phyloP scores from a whole-genome alignment of 352 stramenopile species.

The Achlya hypogyna region DNA sequence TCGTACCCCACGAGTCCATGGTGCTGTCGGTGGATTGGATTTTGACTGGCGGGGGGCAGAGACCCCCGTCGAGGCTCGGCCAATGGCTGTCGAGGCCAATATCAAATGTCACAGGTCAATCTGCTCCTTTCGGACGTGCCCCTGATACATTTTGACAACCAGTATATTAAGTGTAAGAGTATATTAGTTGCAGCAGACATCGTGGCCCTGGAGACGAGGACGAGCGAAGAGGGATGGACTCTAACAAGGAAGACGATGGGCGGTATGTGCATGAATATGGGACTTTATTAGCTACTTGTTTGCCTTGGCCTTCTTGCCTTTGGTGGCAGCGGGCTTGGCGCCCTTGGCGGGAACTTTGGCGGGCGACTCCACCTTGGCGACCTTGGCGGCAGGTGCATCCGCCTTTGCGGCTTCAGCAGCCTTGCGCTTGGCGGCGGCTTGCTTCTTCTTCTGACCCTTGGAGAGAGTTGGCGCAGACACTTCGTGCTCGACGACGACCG shows the following conservation, averaged over 20 bases:
- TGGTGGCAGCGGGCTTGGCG: no score
- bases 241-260: no score
- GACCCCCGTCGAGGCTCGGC: not conserved
- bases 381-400: not conserved
- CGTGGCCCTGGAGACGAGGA: no score
- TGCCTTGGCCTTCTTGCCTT: not conserved
- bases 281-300: not conserved
- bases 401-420: not conserved
- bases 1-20: constrained; percentile 77
- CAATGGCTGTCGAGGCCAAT: not conserved
- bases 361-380: not conserved
- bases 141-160: no score
- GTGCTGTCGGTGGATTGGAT: not conserved
- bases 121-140: not conserved
- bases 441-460: constrained; percentile 2
- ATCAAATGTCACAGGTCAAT: constrained; percentile 1
- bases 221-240: no score
- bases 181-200: no score
- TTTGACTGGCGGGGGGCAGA: constrained; percentile 7
- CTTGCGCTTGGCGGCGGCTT: constrained; percentile 13
- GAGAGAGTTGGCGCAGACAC: not conserved
- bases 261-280: no score
- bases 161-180: no score
- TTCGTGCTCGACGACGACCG: constrained; percentile 62
- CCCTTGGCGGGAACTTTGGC: no score